Evolutionary conservation across 225 moss, liverwort and hornwort genomes (phyloP).

Genomic region (Sphagnum contortum): DNA sequence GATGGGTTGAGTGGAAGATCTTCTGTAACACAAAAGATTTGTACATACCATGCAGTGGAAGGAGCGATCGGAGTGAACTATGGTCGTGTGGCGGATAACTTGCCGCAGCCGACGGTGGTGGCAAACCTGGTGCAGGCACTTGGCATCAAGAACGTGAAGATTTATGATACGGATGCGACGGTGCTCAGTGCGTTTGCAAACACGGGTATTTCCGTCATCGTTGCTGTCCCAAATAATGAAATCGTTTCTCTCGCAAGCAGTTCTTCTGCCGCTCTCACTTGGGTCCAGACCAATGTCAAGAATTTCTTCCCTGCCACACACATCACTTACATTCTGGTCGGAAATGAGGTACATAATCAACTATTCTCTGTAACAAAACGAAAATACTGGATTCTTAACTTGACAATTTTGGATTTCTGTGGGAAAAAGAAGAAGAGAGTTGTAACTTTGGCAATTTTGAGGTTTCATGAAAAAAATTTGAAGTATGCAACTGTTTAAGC

Average conservation of each 20-base stretch:
- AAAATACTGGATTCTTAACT: constrained; percentile 7
- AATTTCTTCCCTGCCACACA: constrained; percentile 32
- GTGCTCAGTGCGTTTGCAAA: constrained; percentile 48
- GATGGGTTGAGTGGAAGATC: too few species aligned
- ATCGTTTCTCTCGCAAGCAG: constrained; percentile 29
- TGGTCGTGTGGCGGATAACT: constrained; percentile 56
- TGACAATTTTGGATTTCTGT: too few species aligned
- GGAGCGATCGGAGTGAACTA: constrained; percentile 59
- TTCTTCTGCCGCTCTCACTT: constrained; percentile 35
- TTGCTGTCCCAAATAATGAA: constrained; percentile 58
- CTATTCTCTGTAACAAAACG: constrained; percentile 1
- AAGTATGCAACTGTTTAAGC: too few species aligned
- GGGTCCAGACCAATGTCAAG: constrained; percentile 55
- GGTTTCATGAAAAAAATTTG: not conserved
- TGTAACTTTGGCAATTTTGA: not conserved
- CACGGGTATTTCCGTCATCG: constrained; percentile 25
- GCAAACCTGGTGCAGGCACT: constrained; percentile 31
- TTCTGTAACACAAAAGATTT: too few species aligned
- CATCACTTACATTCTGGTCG: constrained; percentile 57
- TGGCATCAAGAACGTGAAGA: constrained; percentile 45
- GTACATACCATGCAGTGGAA: not conserved
- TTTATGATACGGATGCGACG: constrained; percentile 47
- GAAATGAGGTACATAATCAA: constrained; percentile 49
- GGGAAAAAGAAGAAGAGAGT: not conserved
- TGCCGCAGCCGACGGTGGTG: constrained; percentile 36